Evolutionary conservation across 805 yeast genomes (phyloP).

Genomic region (Candida stauntonica): DNA sequence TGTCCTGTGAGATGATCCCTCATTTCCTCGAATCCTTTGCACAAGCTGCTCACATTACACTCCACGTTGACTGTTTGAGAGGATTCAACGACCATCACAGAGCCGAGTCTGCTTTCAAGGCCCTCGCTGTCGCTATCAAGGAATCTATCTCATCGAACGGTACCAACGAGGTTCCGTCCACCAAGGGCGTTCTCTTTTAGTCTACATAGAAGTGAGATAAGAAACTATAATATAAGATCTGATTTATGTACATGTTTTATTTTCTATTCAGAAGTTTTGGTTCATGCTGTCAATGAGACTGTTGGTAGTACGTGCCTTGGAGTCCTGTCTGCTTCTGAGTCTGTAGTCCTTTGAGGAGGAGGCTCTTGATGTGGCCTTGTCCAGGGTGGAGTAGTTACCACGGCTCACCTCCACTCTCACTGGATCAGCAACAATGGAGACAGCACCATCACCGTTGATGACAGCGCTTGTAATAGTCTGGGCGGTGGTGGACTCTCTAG

Average conservation of each 20-base stretch:
- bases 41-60: constrained; percentile 80
- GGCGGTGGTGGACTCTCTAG: constrained; percentile 32
- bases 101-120: constrained; percentile 94
- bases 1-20: constrained; percentile 96
- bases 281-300: neutral
- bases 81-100: constrained; percentile 96
- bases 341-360: no score
- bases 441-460: neutral
- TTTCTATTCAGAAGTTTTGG: neutral
- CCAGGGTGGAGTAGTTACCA: neutral
- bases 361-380: neutral
- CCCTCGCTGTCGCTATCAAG: constrained; percentile 85
- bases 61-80: constrained; percentile 91
- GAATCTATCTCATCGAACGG: constrained; percentile 85
- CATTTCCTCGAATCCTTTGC: constrained; percentile 95
- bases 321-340: neutral
- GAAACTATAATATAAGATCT: neutral
- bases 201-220: neutral
- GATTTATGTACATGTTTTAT: neutral
- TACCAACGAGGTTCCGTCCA: constrained; percentile 86
- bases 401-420: neutral
- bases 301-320: neutral
- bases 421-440: neutral
- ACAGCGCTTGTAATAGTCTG: constrained; percentile 18
- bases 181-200: constrained; percentile 87